phyloP scores from a whole-genome alignment of 306 rosid genomes.

The Inga leiocalycina region DNA sequence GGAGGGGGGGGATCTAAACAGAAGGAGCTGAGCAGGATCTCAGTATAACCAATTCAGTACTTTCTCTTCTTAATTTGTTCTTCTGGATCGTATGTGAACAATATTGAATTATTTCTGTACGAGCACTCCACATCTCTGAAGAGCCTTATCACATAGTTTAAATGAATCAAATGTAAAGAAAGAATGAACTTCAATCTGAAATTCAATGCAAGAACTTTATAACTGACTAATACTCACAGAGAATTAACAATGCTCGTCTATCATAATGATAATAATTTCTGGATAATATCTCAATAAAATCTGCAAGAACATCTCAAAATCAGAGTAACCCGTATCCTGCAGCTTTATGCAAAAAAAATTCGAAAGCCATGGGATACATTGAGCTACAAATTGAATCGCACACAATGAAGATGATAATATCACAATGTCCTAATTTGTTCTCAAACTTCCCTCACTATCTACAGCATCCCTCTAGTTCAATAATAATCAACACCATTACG shows the following conservation, averaged over 20 bases:
- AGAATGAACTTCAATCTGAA: background rate
- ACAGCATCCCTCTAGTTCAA: conserved; percentile 19
- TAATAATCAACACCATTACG: background rate
- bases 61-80: background rate
- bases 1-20: background rate
- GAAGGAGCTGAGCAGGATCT: background rate
- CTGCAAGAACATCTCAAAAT: conserved; percentile 19
- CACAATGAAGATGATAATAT: background rate
- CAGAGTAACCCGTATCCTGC: conserved; percentile 4
- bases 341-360: conserved; percentile 27
- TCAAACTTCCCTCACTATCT: conserved; percentile 18
- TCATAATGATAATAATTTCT: background rate
- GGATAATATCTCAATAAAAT: background rate
- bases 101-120: background rate
- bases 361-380: background rate
- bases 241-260: background rate
- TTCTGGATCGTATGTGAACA: background rate
- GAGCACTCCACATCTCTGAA: background rate
- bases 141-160: background rate
- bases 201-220: background rate
- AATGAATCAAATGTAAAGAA: background rate
- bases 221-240: background rate
- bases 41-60: background rate
- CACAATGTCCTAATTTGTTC: conserved; percentile 22
- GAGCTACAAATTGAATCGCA: conserved; percentile 20